Base-by-base conservation (phyloP, 352 stramenopile species). In the Pythium dissimile region DNA sequence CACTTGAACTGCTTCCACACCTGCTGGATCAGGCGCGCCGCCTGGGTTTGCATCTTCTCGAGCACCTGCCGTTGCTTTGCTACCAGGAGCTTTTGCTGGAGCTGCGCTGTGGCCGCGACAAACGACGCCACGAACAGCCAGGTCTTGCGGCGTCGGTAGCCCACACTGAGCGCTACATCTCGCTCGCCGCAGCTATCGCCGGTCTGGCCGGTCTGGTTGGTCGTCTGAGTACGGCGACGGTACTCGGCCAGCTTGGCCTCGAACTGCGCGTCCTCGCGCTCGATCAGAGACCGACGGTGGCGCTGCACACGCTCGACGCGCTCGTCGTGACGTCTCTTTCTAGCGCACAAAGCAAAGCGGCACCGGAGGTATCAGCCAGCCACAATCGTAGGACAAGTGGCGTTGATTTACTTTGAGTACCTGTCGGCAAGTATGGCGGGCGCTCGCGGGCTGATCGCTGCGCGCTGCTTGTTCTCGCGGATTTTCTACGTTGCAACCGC, bases 1-100 rank as follows among this genome's bases (percentile, higher is more conserved):
- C 74, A 82, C 48, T 83, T 87, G 66, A 75, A 89, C 53, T 72
- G 69, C 20, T 72, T 72, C 80, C 80, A 92, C 16, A 80, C 44
- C 3, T 42, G 59, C 47, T 92, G 83, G 52, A 89, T 92, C 30
- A 53, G 67, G 27, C 45, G 62, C 3, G 78, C 80, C 18, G 80
- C 76, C 13, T 54, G 60, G n/a, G 58, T 62, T 24, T 84, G 55
- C 23, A 73, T 39, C 30, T 63, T 71, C 7, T 75, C 52, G 42
- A 80, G 51, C 15, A 62, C 42, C 21, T 67, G 45, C 1, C 68
- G 45, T 3, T 76, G 60, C 34, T 85, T 84, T 9, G 56, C 66
- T 10, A 67, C 56, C 2, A 66, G 6, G 0, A 87, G 67, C 38
- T 59, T 50, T 20, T 67, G 24, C 41, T 75, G 68, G 67, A 80